These are phyloP conservation scores for Wickerhamiella cacticola DNA, from an alignment of 805 yeast genomes.

Conservation along the genomic window DNA sequence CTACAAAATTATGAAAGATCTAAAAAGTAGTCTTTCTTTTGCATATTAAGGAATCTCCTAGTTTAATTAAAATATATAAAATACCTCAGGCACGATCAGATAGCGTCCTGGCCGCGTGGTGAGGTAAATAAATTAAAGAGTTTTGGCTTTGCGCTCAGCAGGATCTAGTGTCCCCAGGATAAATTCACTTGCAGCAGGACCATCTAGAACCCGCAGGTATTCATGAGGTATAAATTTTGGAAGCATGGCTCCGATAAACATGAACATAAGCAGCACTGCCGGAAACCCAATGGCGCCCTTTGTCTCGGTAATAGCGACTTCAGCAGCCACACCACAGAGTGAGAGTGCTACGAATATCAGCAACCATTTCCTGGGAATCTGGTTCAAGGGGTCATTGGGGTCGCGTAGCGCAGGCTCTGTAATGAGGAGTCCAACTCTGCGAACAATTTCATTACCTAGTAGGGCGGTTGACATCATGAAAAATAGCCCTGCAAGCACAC, in stretches of 20 bases:
- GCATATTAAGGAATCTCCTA: background rate
- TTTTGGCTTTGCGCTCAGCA: constrained; percentile 3
- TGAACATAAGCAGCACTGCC: constrained; percentile 56
- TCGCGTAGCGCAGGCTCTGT: constrained; percentile 41
- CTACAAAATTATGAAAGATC: constrained; percentile 1
- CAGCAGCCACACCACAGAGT: constrained; percentile 59
- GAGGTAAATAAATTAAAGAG: background rate
- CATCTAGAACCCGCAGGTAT: constrained; percentile 55
- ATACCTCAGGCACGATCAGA: too few relatives aligned
- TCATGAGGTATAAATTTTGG: constrained; percentile 48
- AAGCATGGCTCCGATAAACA: constrained; percentile 51
- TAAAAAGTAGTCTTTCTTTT: too few relatives aligned
- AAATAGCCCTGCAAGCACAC: constrained; percentile 82
- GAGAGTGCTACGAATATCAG: constrained; percentile 46
- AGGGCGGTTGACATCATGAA: constrained; percentile 82
- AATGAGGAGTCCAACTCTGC: constrained; percentile 49
- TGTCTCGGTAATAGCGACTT: constrained; percentile 75
- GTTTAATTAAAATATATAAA: background rate
- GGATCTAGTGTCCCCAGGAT: constrained; percentile 31
- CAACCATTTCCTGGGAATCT: constrained; percentile 31
- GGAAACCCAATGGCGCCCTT: constrained; percentile 94
- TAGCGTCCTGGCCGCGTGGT: background rate
- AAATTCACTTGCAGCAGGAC: constrained; percentile 35
- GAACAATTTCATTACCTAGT: constrained; percentile 50
- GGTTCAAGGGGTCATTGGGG: constrained; percentile 27